A percentile compares a stretch with the other conserved stretches of the same genome.
Conservation (phyloP, 78 protist genomes). For the Tieghemostelium lacteum region DNA sequence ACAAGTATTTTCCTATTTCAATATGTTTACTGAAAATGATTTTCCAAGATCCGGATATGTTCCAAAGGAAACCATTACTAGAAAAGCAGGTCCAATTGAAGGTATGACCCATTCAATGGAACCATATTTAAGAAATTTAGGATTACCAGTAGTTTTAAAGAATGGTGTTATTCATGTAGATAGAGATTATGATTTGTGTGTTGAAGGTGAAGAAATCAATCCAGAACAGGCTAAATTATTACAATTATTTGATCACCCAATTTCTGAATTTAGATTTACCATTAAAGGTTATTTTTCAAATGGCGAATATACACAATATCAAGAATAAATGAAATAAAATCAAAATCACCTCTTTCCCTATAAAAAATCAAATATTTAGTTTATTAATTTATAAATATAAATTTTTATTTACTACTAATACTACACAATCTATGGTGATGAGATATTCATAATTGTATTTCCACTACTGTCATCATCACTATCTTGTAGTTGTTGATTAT, state of each 20-base stretch:
- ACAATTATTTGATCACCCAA: conserved; percentile 57
- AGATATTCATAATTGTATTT: too few species aligned
- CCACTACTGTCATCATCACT: too few species aligned
- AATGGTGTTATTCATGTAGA: conserved; percentile 79
- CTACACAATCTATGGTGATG: too few species aligned
- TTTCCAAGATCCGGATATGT: conserved; percentile 92
- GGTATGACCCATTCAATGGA: conserved; percentile 73
- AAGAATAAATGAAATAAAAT: too few species aligned
- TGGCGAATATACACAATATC: conserved; percentile 7
- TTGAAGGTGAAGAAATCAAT: conserved; percentile 75
- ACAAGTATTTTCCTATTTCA: conserved; percentile 71
- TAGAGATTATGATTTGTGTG: conserved; percentile 82
- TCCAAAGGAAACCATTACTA: conserved; percentile 79
- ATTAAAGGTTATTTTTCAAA: conserved; percentile 27
- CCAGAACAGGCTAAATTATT: conserved; percentile 87
- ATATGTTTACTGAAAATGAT: conserved; percentile 54
- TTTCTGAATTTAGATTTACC: conserved; percentile 67
- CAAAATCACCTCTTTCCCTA: too few species aligned
- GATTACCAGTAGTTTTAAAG: conserved; percentile 45
- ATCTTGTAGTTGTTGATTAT: not conserved
- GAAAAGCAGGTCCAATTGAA: conserved; percentile 61
- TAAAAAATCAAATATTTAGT: too few species aligned
- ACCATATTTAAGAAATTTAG: conserved; percentile 63
- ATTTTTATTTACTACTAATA: too few species aligned
- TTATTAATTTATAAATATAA: too few species aligned